Evolutionary conservation across 108 stramenopile species (phyloP), one percentile per base, ranked within the genome.

Genomic region (Asterionellopsis glacialis): DNA sequence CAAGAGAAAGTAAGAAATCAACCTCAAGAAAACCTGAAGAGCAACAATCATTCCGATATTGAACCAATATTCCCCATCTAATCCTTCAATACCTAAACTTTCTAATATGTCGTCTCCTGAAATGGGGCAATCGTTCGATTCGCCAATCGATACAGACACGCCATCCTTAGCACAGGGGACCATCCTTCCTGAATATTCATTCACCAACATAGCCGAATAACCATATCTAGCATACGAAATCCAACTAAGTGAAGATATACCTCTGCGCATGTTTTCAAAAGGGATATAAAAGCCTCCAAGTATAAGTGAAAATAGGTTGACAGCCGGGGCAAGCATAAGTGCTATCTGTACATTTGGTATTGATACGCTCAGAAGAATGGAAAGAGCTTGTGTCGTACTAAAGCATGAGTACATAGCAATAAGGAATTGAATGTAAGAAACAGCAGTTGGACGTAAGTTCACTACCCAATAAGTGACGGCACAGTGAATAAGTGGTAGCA

Each of bases 221-320:
- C 86, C 90, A 59, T 91, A 91, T 26, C 84, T 67, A 14, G 82
- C 82, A 67, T 85, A 79, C 0, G 80, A 81, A 1, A 85, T 1
- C 67, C 81, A 88, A 23, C 66, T 78, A 7, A 63, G 73, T 82
- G 82, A 91, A 25, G 59, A 23, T 48, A 91, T 74, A 2, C 68
- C 77, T 27, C 57, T 59, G 51, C 74, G 59, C 62, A 91, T 74
- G 25, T 65, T 74, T 43, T 67, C 55, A n/a, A 76, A 71, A 0
- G 90, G 90, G 15, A 88, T 79, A 48, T 91, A 91, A 57, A 91
- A 91, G 0, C 90, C 90, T 11, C 83, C 90, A 1, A 80, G 24
- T 10, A 91, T 84, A 41, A 85, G 77, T 12, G 83, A 69, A 48
- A 85, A 88, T 9, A 88, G 62, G 33, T 81, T 88, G 12, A 91